Percentiles rank a stretch among this genome's conserved stretches.
These are phyloP conservation scores for Arachis stenosperma DNA, from an alignment of 306 rosid species.

Conservation along the genomic window DNA sequence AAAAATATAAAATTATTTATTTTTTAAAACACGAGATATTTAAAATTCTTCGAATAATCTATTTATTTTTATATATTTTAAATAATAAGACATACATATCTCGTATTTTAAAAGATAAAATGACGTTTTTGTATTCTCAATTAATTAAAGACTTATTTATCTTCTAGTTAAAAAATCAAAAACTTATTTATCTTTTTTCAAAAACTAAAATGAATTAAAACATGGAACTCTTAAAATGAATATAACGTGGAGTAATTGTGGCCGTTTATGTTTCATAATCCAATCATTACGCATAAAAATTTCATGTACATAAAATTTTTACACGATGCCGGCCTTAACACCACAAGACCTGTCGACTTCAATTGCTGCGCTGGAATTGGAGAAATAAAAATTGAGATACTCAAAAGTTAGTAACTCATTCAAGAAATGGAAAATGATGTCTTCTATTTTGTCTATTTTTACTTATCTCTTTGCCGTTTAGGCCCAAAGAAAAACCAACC, in stretches of 20 bases:
- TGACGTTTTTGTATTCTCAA: too few relatives aligned
- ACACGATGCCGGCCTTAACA: constrained; percentile 21
- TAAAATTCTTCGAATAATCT: too few relatives aligned
- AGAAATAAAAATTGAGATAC: constrained; percentile 30
- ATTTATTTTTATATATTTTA: too few relatives aligned
- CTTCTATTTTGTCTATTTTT: constrained; percentile 43
- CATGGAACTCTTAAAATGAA: constrained; percentile 10
- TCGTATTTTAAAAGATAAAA: too few relatives aligned
- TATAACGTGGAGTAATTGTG: constrained; percentile 2
- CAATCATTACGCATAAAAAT: constrained; percentile 27
- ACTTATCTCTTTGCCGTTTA: constrained; percentile 44
- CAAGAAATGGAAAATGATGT: constrained; percentile 36
- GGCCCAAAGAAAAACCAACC: constrained; percentile 34
- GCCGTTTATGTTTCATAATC: constrained; percentile 28
- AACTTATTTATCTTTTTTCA: too few relatives aligned
- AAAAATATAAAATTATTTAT: too few relatives aligned
- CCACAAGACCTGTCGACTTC: constrained; percentile 28
- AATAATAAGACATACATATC: too few relatives aligned
- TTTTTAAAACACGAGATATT: too few relatives aligned
- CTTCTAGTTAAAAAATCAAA: too few relatives aligned
- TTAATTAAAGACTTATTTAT: too few relatives aligned
- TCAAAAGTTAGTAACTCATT: constrained; percentile 5
- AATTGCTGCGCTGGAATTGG: constrained; percentile 40
- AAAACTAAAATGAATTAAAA: not conserved
- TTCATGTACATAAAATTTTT: constrained; percentile 21